These are phyloP conservation scores for Aspergillus nidulans DNA, from an alignment of 495 filamentous ascomycete genomes.

Conservation along the genomic window DNA sequence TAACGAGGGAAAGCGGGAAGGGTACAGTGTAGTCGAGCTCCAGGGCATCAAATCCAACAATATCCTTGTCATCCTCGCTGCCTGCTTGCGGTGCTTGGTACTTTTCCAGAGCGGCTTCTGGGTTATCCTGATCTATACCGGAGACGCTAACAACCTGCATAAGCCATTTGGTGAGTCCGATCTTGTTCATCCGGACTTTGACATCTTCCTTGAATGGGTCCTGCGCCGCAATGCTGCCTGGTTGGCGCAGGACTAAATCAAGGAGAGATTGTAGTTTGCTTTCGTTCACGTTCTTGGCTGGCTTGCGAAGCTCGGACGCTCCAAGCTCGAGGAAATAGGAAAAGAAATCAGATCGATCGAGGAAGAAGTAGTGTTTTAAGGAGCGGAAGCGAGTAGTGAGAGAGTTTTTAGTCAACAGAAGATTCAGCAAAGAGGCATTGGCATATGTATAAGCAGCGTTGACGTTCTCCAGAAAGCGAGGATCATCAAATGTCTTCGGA, in stretches of 20 bases:
- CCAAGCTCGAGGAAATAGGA: conserved; percentile 93
- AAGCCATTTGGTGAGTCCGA: conserved; percentile 83
- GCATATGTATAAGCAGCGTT: conserved; percentile 92
- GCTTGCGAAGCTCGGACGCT: conserved; percentile 81
- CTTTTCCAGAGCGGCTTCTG: conserved; percentile 51
- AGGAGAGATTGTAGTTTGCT: conserved; percentile 90
- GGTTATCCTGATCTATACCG: conserved; percentile 80
- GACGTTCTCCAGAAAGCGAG: conserved; percentile 87
- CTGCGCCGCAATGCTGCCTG: conserved; percentile 86
- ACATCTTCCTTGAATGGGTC: conserved; percentile 98
- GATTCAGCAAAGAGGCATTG: conserved; percentile 85
- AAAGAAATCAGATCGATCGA: conserved; percentile 96
- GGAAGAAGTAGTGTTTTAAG: conserved; percentile 98
- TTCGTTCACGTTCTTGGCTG: conserved; percentile 80
- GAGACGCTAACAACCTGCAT: conserved; percentile 95
- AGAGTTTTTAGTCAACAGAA: conserved; percentile 88
- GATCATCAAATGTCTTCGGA: conserved; percentile 86
- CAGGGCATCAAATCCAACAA: conserved; percentile 82
- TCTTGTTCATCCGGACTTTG: conserved; percentile 94
- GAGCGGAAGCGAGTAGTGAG: conserved; percentile 81
- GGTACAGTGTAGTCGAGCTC: conserved; percentile 92
- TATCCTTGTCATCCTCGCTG: conserved; percentile 74
- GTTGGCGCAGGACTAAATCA: conserved; percentile 90
- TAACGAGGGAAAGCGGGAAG: conserved; percentile 94
- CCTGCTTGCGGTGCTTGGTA: conserved; percentile 50